Conservation (phyloP, 2,329 filamentous ascomycete genomes). For the Achaetomium macrosporum region DNA sequence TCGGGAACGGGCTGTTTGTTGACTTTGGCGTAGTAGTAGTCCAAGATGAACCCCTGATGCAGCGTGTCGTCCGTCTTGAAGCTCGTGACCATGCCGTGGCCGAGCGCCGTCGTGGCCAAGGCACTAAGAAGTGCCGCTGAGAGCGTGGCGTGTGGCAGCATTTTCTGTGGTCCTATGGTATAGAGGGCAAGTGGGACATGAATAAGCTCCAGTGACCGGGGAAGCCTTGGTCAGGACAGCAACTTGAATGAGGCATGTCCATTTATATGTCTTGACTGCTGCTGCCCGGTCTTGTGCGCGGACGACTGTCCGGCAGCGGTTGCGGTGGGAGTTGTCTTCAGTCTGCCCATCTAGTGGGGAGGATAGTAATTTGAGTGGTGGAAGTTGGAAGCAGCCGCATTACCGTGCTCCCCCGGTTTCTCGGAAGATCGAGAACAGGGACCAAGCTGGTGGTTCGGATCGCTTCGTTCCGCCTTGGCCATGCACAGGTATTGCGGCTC, state of each 20-base stretch:
- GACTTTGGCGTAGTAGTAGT: slow-evolving; percentile 31
- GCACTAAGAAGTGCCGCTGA: slow-evolving; percentile 17
- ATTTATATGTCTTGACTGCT: not conserved
- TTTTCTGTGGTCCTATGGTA: not conserved
- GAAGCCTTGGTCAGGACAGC: too few species aligned
- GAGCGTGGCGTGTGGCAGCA: not conserved
- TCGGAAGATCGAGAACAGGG: not conserved
- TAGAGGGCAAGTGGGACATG: not conserved
- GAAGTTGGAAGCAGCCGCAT: not conserved
- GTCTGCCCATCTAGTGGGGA: not conserved
- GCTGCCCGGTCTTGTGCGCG: not conserved
- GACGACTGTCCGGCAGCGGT: too few species aligned
- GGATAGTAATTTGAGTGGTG: not conserved
- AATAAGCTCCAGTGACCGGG: too few species aligned
- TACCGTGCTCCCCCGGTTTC: not conserved
- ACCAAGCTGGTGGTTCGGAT: not conserved
- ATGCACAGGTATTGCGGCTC: not conserved
- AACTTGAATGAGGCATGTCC: not conserved
- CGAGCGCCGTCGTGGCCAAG: slow-evolving; percentile 27
- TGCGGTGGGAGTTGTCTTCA: too few species aligned
- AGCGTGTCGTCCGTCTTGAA: slow-evolving; percentile 41
- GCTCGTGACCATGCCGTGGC: slow-evolving; percentile 43
- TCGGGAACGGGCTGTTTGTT: slow-evolving; percentile 23
- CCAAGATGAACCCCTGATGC: slow-evolving; percentile 28
- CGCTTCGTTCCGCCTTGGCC: slow-evolving; percentile 1